Conservation (phyloP, 2,329 filamentous ascomycete genomes). For the Colletotrichum godetiae region DNA sequence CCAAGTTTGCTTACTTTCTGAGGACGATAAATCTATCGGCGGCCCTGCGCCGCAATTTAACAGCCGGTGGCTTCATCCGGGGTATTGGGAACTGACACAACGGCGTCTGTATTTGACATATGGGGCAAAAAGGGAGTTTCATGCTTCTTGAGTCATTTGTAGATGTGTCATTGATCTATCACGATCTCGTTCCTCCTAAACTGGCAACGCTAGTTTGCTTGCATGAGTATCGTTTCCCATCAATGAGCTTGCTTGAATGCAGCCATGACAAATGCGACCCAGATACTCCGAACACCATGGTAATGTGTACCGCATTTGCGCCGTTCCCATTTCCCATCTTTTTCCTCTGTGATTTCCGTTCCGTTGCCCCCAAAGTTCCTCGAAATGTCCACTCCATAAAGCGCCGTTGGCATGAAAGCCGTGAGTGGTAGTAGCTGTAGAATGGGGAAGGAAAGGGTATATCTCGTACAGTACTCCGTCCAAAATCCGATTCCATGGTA, state of each 20-base stretch:
- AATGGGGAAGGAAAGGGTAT: slow-evolving; percentile 31
- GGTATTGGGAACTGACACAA: too few species aligned
- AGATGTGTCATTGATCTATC: slow-evolving; percentile 25
- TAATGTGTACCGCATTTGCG: background rate
- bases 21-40: background rate
- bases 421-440: slow-evolving; percentile 13
- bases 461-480: slow-evolving; percentile 31
- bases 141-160: slow-evolving; percentile 13
- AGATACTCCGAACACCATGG: slow-evolving; percentile 20
- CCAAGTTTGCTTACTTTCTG: background rate
- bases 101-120: background rate
- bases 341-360: background rate
- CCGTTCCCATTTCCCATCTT: background rate
- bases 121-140: background rate
- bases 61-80: background rate
- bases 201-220: background rate
- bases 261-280: background rate
- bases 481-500: slow-evolving; percentile 9
- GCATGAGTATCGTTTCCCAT: background rate
- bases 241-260: background rate
- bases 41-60: background rate
- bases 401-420: slow-evolving; percentile 27
- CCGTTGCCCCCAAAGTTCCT: slow-evolving; percentile 2
- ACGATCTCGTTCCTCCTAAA: slow-evolving; percentile 13
- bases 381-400: slow-evolving; percentile 20